Conservation (phyloP, 352 stramenopile species). For the Pythium aphanidermatum region DNA sequence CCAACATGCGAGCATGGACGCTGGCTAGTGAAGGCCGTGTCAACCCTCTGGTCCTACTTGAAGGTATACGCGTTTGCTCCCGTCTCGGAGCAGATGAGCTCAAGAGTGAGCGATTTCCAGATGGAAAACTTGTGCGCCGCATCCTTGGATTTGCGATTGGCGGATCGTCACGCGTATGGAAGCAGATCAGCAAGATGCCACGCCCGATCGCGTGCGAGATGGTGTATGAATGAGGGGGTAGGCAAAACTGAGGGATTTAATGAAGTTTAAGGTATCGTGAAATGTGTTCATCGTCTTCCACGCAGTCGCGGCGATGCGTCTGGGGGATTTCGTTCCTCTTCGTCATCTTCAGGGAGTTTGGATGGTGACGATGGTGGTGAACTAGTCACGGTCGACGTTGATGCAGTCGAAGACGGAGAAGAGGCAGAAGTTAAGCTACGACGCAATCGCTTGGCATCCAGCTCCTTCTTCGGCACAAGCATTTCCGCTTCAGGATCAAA, state of each 20-base stretch:
- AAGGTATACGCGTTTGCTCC: slow-evolving; percentile 49
- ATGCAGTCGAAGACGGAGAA: slow-evolving; percentile 5
- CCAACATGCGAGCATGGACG: slow-evolving; percentile 47
- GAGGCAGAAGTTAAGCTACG: slow-evolving; percentile 4
- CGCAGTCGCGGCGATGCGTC: too few relatives aligned
- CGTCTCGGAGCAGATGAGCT: slow-evolving; percentile 33
- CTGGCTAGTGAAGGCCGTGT: slow-evolving; percentile 25
- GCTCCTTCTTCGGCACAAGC: slow-evolving; percentile 48
- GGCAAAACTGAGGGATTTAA: background rate
- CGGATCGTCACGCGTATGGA: slow-evolving; percentile 59
- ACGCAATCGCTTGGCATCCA: slow-evolving; percentile 9
- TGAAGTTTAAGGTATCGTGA: background rate
- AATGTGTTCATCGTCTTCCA: background rate
- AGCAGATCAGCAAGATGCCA: slow-evolving; percentile 44
- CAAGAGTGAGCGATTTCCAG: background rate
- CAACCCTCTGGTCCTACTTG: slow-evolving; percentile 29
- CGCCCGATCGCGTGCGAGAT: slow-evolving; percentile 36
- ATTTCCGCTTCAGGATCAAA: slow-evolving; percentile 58
- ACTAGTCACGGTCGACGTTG: slow-evolving; percentile 8
- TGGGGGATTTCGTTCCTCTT: slow-evolving; percentile 3
- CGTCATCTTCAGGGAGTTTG: slow-evolving; percentile 1
- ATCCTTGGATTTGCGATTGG: slow-evolving; percentile 56
- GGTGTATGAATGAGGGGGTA: slow-evolving; percentile 25
- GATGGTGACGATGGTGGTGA: slow-evolving; percentile 9
- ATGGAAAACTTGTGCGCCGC: slow-evolving; percentile 40